A percentile compares a stretch with the other conserved stretches of the same genome.
phyloP scores from a whole-genome alignment of 768 basidiomycete genomes.

The Kwoniella pini region DNA sequence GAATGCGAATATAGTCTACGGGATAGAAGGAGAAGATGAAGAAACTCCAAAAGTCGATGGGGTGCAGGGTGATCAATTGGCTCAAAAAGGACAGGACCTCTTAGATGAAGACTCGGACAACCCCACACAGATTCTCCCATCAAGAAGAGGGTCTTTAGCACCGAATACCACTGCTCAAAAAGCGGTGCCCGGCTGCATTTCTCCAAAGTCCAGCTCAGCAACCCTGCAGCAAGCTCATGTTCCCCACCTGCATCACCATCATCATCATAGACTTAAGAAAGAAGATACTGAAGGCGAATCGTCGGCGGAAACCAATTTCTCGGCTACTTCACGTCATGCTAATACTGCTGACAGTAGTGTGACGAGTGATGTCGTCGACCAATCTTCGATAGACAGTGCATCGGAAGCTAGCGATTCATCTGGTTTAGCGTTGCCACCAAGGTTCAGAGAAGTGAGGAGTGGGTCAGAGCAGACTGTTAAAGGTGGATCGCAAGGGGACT shows the following conservation, averaged over 20 bases:
- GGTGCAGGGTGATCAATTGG: not conserved
- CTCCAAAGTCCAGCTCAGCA: slow-evolving; percentile 5
- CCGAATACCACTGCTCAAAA: not conserved
- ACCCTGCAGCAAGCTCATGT: not conserved
- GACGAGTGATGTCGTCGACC: slow-evolving; percentile 6
- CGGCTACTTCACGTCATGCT: not conserved
- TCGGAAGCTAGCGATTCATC: slow-evolving; percentile 2
- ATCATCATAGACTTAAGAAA: not conserved
- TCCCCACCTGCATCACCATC: not conserved
- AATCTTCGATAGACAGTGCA: not conserved
- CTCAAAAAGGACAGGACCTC: not conserved
- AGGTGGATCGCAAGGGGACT: not conserved
- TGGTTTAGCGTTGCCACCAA: not conserved
- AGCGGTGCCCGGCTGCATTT: not conserved
- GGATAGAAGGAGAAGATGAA: not conserved
- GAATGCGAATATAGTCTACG: not conserved
- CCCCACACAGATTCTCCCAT: not conserved
- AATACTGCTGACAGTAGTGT: slow-evolving; percentile 4
- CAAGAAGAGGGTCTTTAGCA: not conserved
- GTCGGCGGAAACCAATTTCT: not conserved
- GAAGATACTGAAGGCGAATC: not conserved
- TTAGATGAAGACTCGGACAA: not conserved
- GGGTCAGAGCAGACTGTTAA: slow-evolving; percentile 6
- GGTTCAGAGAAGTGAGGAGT: slow-evolving; percentile 4
- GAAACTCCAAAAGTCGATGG: not conserved